Evolutionary conservation across 202 grass and related monocot species (phyloP), one percentile per base, ranked within the genome.

Genomic region (Cymbopogon flexuosus): DNA sequence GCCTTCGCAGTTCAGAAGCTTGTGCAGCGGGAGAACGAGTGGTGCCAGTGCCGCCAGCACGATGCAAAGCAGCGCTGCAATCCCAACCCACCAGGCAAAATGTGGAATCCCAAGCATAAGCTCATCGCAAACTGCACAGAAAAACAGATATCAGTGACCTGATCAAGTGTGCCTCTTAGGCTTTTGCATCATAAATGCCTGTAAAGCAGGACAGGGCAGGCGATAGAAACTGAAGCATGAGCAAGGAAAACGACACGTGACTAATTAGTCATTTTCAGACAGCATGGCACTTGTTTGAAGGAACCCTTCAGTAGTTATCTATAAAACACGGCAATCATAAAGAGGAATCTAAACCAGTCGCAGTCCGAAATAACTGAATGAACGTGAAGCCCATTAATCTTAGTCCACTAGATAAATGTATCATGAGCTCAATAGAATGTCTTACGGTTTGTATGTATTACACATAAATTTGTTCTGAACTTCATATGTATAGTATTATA

Each of bases 31-130:
- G 40, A 96, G 80, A 79, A 88, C 86, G 70, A 65, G 57, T 30
- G 96, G 90, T 19, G 87, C 36, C 8, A 91, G 0, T 2, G 79
- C 82, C 31, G 92, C 90, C 52, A 99, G 12, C 42, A 87, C 19
- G 42, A 99, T 73, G 72, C 89, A 91, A 7, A 96, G 16, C 19
- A 99, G 9, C 68, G 87, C 90, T n/a, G 80, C 88, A 14, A 91
- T 75, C 24, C 90, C 92, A 54, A 93, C 73, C 90, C 88, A 88
- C 96, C 87, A 96, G 51, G 96, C 71, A 84, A 89, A 85, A 80
- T 63, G 69, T 4, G 92, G 90, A 77, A 96, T 90, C 68, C 96
- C 89, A 45, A 99, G 78, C 75, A 89, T 37, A 73, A 99, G 86
- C 49, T 96, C 87, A 68, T 93, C 96, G 9, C 92, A 99, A 42